These are phyloP conservation scores for Leonotis leonurus DNA, from an alignment of 257 asterid genomes.

Conservation along the genomic window DNA sequence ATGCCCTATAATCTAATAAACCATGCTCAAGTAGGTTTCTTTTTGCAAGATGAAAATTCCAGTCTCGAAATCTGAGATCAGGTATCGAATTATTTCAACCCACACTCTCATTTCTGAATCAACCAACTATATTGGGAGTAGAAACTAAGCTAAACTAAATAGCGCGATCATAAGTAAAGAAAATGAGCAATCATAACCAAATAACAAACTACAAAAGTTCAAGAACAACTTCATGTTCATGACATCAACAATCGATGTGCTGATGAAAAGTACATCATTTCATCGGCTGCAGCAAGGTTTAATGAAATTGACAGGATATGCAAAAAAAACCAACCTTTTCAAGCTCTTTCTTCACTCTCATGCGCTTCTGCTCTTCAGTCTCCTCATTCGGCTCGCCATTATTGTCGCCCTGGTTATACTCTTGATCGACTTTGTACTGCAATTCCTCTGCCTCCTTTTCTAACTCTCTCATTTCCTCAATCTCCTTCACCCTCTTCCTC, in stretches of 20 bases:
- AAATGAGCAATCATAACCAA: no score
- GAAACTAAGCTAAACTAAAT: neutral
- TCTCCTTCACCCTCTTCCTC: constrained; percentile 79
- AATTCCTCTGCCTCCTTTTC: constrained; percentile 88
- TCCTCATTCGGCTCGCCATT: constrained; percentile 36
- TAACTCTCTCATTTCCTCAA: constrained; percentile 79
- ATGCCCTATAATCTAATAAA: neutral
- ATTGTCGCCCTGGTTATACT: constrained; percentile 25
- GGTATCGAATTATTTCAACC: neutral
- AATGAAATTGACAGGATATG: neutral
- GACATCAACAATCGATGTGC: neutral
- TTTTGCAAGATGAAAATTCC: neutral
- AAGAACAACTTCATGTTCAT: neutral
- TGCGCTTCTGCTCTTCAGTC: constrained; percentile 71
- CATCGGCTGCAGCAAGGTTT: constrained; percentile 1
- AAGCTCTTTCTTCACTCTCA: constrained; percentile 76
- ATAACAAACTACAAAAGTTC: neutral
- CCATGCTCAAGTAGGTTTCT: neutral
- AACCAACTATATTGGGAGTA: neutral
- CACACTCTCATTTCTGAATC: no score
- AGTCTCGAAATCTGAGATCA: neutral
- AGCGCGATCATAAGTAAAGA: neutral
- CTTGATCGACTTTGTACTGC: constrained; percentile 59
- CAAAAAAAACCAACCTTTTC: constrained; percentile 47
- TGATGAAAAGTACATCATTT: neutral